These are phyloP conservation scores for Penicillium coffeae DNA, from an alignment of 495 filamentous ascomycete genomes.

Conservation along the genomic window DNA sequence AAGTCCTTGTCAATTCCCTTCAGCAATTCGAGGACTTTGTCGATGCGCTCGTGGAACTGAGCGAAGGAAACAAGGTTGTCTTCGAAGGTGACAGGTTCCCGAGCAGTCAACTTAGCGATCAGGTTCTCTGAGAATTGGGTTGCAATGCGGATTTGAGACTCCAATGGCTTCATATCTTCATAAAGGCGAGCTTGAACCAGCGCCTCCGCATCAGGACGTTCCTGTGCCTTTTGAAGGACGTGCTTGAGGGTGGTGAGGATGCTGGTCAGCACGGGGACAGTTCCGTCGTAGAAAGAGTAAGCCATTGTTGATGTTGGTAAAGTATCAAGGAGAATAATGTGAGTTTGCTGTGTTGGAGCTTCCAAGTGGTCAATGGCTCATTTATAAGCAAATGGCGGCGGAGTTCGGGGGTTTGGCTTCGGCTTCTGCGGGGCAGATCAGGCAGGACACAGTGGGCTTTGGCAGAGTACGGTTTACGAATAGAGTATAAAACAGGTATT, in stretches of 20 bases:
- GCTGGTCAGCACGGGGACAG: constrained; percentile 19
- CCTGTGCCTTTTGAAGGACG: constrained; percentile 25
- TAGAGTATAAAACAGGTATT: too few relatives aligned
- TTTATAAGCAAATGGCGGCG: not conserved
- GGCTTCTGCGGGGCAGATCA: not conserved
- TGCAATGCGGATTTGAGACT: constrained; percentile 42
- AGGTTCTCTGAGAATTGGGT: constrained; percentile 30
- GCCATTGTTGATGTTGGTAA: constrained; percentile 14
- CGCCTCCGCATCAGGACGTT: constrained; percentile 17
- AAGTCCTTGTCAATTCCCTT: constrained; percentile 33
- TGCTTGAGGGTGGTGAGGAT: constrained; percentile 29
- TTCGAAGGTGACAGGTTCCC: constrained; percentile 26
- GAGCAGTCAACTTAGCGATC: constrained; percentile 29
- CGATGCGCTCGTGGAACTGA: constrained; percentile 38
- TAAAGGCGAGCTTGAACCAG: constrained; percentile 23
- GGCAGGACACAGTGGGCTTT: too few relatives aligned
- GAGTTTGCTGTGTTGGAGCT: too few relatives aligned
- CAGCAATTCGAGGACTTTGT: constrained; percentile 37
- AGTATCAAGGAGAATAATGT: not conserved
- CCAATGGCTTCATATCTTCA: constrained; percentile 47
- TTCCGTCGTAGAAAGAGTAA: constrained; percentile 31
- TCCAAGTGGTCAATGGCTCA: not conserved
- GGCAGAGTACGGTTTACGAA: too few relatives aligned
- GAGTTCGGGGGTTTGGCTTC: not conserved
- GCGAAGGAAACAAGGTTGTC: constrained; percentile 36